Base-by-base conservation (phyloP, 768 basidiomycete genomes). In the Scleroderma bovista region DNA sequence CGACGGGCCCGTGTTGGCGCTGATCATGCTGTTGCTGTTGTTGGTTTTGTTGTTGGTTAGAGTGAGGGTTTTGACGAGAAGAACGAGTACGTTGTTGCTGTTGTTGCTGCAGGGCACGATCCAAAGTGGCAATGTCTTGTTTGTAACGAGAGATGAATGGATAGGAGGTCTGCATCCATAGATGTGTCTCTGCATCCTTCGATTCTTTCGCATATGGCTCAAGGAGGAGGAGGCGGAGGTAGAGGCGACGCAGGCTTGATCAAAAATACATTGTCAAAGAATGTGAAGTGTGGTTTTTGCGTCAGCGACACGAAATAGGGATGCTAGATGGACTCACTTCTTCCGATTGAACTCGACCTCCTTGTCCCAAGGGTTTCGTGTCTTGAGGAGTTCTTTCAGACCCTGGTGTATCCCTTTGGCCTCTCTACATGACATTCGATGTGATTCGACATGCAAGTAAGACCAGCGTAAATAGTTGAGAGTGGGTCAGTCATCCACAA, bases 121-220 rank as follows among this genome's bases (percentile, higher is more conserved):
- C 89, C 47, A 91, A 75, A 0, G 72, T 65, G 37, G 80, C 68
- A 59, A 94, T 79, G 42, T 75, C 80, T 54, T 85, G 78, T 65
- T 93, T 93, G 75, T 91, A 94, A 20, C 78, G 74, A 15, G 85
- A 72, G 55, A 95, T 95, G 69, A 92, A 81, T 34, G 80, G 75
- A 68, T 95, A 88, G 33, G 89, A 88, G 0, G 93, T 94, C 62
- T 91, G 86, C 81, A 93, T 89, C 92, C 93, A 95, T 9, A 95
- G 77, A 55, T 87, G 83, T 26, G 78, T 87, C 62, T 93, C 88
- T 37, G 80, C 81, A 69, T 90, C 86, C 62, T 84, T 83, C 43
- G 84, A 82, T 66, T 90, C 87, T 44, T 75, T 78, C 38, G 85
- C 75, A 58, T 77, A 80, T 2, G 88, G 84, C 60, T 87, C 73